Evolutionary conservation across 176 grass and related monocot species (phyloP), one percentile per base, ranked within the genome.

Genomic region (Bolboschoenus planiculmis): DNA sequence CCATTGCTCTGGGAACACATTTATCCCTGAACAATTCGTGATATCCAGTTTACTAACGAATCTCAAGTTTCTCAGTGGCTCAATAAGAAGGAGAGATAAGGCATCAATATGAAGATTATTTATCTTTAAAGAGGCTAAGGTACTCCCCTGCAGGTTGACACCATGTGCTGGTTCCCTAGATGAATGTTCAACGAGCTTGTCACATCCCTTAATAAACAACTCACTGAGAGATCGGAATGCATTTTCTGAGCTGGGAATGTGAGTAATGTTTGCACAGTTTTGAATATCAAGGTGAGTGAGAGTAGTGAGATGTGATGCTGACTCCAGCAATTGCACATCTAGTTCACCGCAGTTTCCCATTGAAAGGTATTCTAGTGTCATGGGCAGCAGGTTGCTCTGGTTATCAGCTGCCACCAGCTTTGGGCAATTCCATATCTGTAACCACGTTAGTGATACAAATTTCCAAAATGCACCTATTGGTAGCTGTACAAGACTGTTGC

Each of bases 1-100:
- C 89, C 86, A 88, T 81, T 54, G 44, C 34, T 91, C 89, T 16
- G 79, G 86, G 10, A 86, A 83, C 47, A 10, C 51, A 6, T 50
- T 27, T 58, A 86, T 40, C 27, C 67, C 8, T 0, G 6, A 11
- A 7, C 81, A 82, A 13, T 24, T 31, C 3, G 1, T 0, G 56
- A 91, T 79, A 3, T 4, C 4, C 9, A 88, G 51, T 16, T 43
- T 10, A 42, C 10, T 72, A 5, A 85, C 85, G 62, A 55, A 84
- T 79, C 79, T 13, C 1, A 91, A 77, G 70, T 59, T 78, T 65
- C 37, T 84, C n/a, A 91, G 35, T 6, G 86, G 89, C 3, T 86
- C 57, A 27, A 88, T 14, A 23, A 62, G 23, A 58, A 88, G 30
- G 8, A 91, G 33, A 16, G 42, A 85, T 4, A 79, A 59, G 29